Evolutionary conservation across 768 basidiomycete genomes (phyloP), one percentile per base, ranked within the genome.

Genomic region (Phaeotremella fagi): DNA sequence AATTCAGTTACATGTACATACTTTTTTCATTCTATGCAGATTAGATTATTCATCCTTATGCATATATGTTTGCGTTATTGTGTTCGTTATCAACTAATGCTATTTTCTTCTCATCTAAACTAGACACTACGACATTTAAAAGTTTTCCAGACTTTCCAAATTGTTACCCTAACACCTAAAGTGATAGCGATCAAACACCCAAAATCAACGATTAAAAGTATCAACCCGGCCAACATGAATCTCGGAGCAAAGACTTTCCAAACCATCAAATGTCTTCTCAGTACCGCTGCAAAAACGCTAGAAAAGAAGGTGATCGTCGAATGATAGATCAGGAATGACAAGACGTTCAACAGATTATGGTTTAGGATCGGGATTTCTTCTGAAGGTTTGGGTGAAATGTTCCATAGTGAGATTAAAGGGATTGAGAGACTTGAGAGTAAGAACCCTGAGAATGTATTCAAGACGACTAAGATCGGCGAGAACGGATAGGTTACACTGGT

Each of bases 181-280:
- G 79, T 79, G 2, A 87, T 77, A 0, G 83, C 87, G 14, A 86
- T 26, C 46, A 90, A 48, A 18, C 86, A 75, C 0, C 79, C 85
- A 0, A 84, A 29, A 75, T 98, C 94, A 1, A 88, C 82, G 1
- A 81, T 81, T 3, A 89, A 36, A 29, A 94, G 71, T 25, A 80
- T 80, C 3, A 82, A 64, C 0, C 82, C 88, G 0, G 81, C 87
- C 15, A 82, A 70, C 85, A 97, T 92, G 70, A 92, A 95, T 57
- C 94, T 77, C 57, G 95, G 95, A 31, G 92, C 94, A 66, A 97
- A 99, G 3, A 98, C 85, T 76, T 98, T 97, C 95, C 95, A 99
- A 22, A 97, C 91, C 91, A 95, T 95, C 59, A 95, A 73, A 71
- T 97, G 91, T 41, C 90, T 72, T 59, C 90, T 75, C 47, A 92